Base-by-base conservation (phyloP, 345 rosid genomes). In the Eucalyptus dawsonii region DNA sequence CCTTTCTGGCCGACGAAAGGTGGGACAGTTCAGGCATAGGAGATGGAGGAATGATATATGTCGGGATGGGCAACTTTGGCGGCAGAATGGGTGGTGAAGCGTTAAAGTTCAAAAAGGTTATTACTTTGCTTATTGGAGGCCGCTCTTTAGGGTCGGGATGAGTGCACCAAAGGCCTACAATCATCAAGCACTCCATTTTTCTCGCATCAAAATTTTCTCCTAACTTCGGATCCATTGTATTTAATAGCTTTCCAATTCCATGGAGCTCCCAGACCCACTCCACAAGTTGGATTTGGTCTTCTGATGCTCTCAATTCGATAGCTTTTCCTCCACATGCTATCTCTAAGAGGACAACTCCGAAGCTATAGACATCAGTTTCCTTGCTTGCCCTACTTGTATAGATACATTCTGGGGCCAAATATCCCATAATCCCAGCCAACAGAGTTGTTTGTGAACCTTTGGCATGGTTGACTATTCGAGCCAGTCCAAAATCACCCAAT, bases 401-500 rank as follows among this genome's bases (percentile, higher is more conserved):
- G 29, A 86, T 24, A 67, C 88, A 89, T 22, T 91, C 91, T 0
- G 90, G 94, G 19, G 92, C 92, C 83, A 93, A 72, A 44, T 93
- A 91, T 6, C 94, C 94, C 15, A 83, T 40, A 27, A 93, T 90
- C 42, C 92, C 93, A 24, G 91, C 89, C n/a, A 89, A 42, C 2
- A 87, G n/a, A 4, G 91, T 91, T 53, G 91, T 89, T 34, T 87
- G 89, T 9, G 90, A 88, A 24, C 88, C 90, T 27, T 87, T 76
- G 27, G 88, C 91, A 44, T 90, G 91, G 67, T 92, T 87, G 7
- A 92, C 91, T 29, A 92, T 88, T 85, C 93, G 89, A 11, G 94
- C 94, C 11, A 91, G 86, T 50, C 93, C 93, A 31, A 93, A 93
- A 86, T 93, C 92, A 0, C 93, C 92, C 1, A 92, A 90, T 86